A percentile compares a stretch with the other conserved stretches of the same genome.
Evolutionary conservation across 1,284 basidiomycete species (phyloP).

Genomic region (Leccinum ambiguum): DNA sequence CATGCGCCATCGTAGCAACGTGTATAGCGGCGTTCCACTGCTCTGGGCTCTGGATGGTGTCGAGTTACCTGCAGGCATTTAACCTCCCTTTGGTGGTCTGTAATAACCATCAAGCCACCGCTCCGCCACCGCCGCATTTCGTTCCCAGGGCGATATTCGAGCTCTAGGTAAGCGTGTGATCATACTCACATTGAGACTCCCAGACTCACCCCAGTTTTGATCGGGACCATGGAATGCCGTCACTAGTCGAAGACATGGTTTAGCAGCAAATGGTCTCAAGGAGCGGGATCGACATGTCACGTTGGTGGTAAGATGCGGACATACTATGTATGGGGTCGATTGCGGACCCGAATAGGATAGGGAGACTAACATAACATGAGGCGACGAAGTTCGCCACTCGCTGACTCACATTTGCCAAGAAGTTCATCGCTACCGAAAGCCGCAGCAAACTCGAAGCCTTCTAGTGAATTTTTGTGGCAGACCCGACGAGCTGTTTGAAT

Average conservation of each 20-base stretch:
- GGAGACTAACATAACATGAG: constrained; percentile 11
- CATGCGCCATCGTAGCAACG: constrained; percentile 9
- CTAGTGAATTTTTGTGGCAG: constrained; percentile 1
- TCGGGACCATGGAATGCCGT: constrained; percentile 20
- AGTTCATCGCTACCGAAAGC: constrained; percentile 13
- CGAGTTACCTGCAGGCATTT: constrained; percentile 15
- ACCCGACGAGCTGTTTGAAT: neutral
- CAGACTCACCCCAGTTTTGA: constrained; percentile 16
- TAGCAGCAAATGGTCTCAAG: constrained; percentile 10
- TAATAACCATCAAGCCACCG: constrained; percentile 27
- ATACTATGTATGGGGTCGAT: constrained; percentile 18
- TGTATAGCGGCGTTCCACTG: constrained; percentile 19
- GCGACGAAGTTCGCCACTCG: constrained; percentile 15
- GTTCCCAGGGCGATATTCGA: constrained; percentile 5
- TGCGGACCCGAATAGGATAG: constrained; percentile 16
- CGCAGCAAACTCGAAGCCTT: constrained; percentile 1
- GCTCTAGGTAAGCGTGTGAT: constrained; percentile 13
- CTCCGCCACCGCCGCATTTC: constrained; percentile 15
- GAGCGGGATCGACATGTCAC: constrained; percentile 26
- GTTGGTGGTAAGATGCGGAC: constrained; percentile 20
- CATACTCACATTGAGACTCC: neutral
- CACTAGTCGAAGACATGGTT: constrained; percentile 7
- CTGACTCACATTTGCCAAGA: constrained; percentile 11
- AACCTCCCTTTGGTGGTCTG: constrained; percentile 5
- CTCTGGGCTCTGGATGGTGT: constrained; percentile 16